Percentiles rank a stretch among this genome's conserved stretches.
phyloP scores from a whole-genome alignment of 1,284 basidiomycete species.

The Moesziomyces sp. region DNA sequence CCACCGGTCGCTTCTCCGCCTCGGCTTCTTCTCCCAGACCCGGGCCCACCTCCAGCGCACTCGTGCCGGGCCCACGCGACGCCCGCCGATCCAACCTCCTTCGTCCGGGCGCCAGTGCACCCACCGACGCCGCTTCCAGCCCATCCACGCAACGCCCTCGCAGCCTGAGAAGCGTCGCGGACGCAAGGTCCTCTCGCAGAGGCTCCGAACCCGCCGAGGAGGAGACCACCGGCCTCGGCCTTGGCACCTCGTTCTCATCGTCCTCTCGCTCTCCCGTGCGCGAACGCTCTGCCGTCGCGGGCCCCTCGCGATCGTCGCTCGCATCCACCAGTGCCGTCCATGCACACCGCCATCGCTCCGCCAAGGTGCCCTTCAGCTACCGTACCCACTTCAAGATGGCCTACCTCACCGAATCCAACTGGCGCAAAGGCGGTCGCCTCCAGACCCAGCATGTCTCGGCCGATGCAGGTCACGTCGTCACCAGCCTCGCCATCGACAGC shows the following conservation, averaged over 20 bases:
- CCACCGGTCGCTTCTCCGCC: conserved; percentile 43
- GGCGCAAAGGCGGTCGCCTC: conserved; percentile 82
- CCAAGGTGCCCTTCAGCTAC: conserved; percentile 72
- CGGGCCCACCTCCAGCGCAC: conserved; percentile 2
- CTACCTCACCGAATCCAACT: conserved; percentile 82
- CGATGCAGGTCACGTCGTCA: conserved; percentile 79
- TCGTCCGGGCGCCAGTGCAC: conserved; percentile 1
- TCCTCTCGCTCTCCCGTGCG: conserved; percentile 3
- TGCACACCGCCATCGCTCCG: conserved; percentile 30
- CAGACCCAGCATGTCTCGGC: conserved; percentile 77
- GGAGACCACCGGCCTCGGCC: conserved; percentile 17
- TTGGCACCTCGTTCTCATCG: conserved; percentile 2
- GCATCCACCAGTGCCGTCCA: conserved; percentile 15
- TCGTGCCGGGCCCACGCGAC: conserved; percentile 31
- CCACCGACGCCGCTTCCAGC: background rate
- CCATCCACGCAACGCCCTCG: background rate
- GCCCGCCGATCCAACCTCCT: conserved; percentile 2
- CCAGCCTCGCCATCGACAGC: conserved; percentile 84
- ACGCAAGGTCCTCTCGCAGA: conserved; percentile 7
- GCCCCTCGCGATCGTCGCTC: conserved; percentile 14
- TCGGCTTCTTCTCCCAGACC: conserved; percentile 10
- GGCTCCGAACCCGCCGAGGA: conserved; percentile 13
- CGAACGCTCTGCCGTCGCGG: conserved; percentile 17
- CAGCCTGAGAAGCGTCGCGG: background rate
- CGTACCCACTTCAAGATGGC: conserved; percentile 80